Conservation (phyloP, 2,329 filamentous ascomycete species). For the Ceratocystis lukuohia region DNA sequence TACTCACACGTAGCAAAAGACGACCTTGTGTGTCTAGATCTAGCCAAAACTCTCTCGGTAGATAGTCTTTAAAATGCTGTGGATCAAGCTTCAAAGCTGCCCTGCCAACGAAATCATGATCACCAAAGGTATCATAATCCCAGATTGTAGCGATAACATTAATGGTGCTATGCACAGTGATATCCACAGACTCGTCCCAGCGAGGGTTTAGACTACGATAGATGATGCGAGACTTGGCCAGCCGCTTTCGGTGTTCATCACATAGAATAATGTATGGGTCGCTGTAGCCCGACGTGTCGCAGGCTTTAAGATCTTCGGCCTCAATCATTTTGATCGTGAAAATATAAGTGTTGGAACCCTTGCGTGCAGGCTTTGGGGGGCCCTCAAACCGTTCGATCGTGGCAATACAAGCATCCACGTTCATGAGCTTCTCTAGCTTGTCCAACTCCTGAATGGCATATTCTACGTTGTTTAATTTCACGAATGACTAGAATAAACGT, state of each 20-base stretch:
- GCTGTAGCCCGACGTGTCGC: slow-evolving; percentile 83
- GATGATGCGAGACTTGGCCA: slow-evolving; percentile 87
- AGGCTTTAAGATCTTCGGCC: slow-evolving; percentile 94
- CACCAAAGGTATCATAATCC: slow-evolving; percentile 95
- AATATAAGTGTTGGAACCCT: slow-evolving; percentile 74
- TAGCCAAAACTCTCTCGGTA: slow-evolving; percentile 94
- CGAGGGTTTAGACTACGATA: slow-evolving; percentile 82
- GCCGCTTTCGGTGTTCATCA: slow-evolving; percentile 92
- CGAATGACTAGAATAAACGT: slow-evolving; percentile 54
- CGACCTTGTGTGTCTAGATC: slow-evolving; percentile 92
- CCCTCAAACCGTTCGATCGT: slow-evolving; percentile 64
- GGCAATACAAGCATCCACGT: slow-evolving; percentile 79
- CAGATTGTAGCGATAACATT: slow-evolving; percentile 95
- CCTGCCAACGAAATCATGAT: slow-evolving; percentile 91
- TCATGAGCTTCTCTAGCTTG: slow-evolving; percentile 75
- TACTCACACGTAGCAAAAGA: slow-evolving; percentile 78
- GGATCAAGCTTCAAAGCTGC: slow-evolving; percentile 98
- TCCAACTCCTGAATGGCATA: slow-evolving; percentile 88
- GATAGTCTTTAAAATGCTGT: slow-evolving; percentile 89
- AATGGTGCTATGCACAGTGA: slow-evolving; percentile 78
- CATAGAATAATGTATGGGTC: slow-evolving; percentile 95
- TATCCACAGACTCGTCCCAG: slow-evolving; percentile 95
- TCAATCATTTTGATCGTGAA: slow-evolving; percentile 99
- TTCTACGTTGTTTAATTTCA: slow-evolving; percentile 96
- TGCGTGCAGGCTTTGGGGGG: slow-evolving; percentile 47